phyloP scores from a whole-genome alignment of 495 filamentous ascomycete genomes.

The Daldinia decipiens region DNA sequence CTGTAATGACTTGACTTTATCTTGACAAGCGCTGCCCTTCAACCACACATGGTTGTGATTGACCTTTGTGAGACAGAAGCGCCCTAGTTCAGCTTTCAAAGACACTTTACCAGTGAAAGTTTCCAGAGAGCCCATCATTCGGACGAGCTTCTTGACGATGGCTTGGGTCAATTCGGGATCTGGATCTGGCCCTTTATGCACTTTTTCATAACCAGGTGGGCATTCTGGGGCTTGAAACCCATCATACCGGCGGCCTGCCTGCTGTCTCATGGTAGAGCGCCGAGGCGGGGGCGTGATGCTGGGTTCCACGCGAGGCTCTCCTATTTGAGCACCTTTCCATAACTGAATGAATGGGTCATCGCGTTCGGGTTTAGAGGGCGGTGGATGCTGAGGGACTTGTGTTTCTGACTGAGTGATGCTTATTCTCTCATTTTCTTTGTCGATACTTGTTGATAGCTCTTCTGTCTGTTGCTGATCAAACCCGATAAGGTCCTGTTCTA shows the following conservation, averaged over 20 bases:
- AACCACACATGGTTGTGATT: conserved; percentile 37
- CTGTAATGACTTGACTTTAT: conserved; percentile 34
- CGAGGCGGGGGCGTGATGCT: conserved; percentile 27
- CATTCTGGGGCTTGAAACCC: not conserved
- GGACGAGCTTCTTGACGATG: conserved; percentile 27
- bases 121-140: conserved; percentile 40
- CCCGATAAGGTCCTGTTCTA: not conserved
- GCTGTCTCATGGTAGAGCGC: conserved; percentile 50
- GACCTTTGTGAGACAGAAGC: conserved; percentile 48
- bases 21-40: conserved; percentile 10
- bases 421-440: not conserved
- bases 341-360: conserved; percentile 9
- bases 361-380: not conserved
- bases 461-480: not conserved
- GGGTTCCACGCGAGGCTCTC: not conserved
- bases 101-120: conserved; percentile 50
- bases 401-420: not conserved
- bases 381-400: not conserved
- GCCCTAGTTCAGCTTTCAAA: conserved; percentile 57
- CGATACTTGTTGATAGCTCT: not conserved
- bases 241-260: conserved; percentile 24
- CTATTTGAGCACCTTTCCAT: not conserved
- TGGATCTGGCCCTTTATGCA: not conserved
- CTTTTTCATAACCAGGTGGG: not conserved
- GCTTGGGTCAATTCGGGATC: conserved; percentile 2